Conservation (phyloP, 768 basidiomycete genomes). For the Floccularia luteovirens region DNA sequence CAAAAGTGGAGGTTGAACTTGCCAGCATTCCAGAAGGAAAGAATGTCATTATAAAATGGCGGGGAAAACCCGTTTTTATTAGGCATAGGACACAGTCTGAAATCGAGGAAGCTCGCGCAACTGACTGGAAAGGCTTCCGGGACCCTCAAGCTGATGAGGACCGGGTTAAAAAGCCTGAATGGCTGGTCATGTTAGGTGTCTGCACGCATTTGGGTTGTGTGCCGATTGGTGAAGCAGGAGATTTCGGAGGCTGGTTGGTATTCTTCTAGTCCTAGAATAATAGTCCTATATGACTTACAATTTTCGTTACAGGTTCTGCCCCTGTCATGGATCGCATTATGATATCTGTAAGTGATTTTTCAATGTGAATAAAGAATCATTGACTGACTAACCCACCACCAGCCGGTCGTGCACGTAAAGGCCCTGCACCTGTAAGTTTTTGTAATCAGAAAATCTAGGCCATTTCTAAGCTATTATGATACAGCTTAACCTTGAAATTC, state of each 20-base stretch:
- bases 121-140: conserved; percentile 81
- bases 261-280: background rate
- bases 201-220: conserved; percentile 99
- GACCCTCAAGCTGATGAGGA: conserved; percentile 90
- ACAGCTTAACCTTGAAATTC: conserved; percentile 77
- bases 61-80: conserved; percentile 99
- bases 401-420: conserved; percentile 94
- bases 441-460: background rate
- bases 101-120: conserved; percentile 84
- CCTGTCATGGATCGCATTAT: conserved; percentile 98
- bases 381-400: conserved; percentile 10
- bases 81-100: conserved; percentile 89
- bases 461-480: background rate
- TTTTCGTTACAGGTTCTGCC: conserved; percentile 69
- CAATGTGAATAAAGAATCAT: too few relatives aligned
- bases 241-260: conserved; percentile 94
- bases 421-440: conserved; percentile 83
- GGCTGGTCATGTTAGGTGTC: conserved; percentile 88
- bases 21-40: conserved; percentile 90
- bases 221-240: conserved; percentile 95
- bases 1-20: conserved; percentile 96
- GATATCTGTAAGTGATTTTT: conserved; percentile 71
- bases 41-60: conserved; percentile 98
- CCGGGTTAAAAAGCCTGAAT: conserved; percentile 91
- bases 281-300: background rate